phyloP scores from a whole-genome alignment of 768 basidiomycete genomes.

The Cyathus striatus region DNA sequence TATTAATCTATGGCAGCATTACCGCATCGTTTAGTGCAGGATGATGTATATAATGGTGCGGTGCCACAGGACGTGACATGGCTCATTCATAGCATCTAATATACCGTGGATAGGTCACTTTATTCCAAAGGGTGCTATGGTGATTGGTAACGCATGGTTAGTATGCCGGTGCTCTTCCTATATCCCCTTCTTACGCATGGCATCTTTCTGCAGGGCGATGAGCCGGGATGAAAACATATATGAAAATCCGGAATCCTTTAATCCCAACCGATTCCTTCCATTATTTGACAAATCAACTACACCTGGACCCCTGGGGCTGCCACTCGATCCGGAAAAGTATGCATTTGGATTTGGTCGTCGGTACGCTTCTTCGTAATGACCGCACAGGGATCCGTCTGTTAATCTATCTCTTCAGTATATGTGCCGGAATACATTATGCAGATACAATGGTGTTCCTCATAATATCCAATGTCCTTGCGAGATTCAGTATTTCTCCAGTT shows the following conservation, averaged over 20 bases:
- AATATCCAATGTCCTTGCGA: not conserved
- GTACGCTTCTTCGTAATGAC: slow-evolving; percentile 2
- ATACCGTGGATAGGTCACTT: slow-evolving; percentile 3
- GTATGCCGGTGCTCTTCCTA: not conserved
- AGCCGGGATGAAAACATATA: slow-evolving; percentile 1
- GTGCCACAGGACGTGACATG: too few species aligned
- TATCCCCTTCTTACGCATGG: not conserved
- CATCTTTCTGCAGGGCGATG: not conserved
- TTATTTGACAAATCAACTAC: slow-evolving; percentile 16
- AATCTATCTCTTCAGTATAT: not conserved
- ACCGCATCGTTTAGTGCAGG: slow-evolving; percentile 2
- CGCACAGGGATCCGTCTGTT: too few species aligned
- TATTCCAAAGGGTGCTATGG: slow-evolving; percentile 2
- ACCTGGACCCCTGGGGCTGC: slow-evolving; percentile 9
- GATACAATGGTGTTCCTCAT: not conserved
- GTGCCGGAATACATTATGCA: slow-evolving; percentile 1
- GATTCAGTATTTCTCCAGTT: not conserved
- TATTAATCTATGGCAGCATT: not conserved
- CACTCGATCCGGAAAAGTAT: slow-evolving; percentile 14
- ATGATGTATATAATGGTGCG: slow-evolving; percentile 1
- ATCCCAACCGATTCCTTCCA: slow-evolving; percentile 20
- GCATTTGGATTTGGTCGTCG: slow-evolving; percentile 23
- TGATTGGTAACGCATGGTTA: slow-evolving; percentile 4
- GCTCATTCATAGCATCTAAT: too few species aligned
- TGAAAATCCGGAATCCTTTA: slow-evolving; percentile 11